Evolutionary conservation across 2,329 filamentous ascomycete species (phyloP), one percentile per base, ranked within the genome.

Genomic region (Colletotrichum higginsianum): DNA sequence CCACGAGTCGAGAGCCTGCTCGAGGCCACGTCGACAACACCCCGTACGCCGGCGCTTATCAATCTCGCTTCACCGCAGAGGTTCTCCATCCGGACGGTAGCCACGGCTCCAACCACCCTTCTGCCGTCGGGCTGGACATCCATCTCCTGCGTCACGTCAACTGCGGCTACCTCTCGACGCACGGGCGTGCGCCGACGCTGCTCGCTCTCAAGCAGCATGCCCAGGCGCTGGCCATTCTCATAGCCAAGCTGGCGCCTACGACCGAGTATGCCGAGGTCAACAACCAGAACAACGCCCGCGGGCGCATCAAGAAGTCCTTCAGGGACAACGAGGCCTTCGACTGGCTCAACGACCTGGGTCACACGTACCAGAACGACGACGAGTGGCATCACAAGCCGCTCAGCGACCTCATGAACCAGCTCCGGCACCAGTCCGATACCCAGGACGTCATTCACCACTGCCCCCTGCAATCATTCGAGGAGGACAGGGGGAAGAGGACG

Each of bases 191-290:
- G 4, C 88, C 88, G 1, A 90, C 88, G 0, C 81, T 91, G n/a
- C 79, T 87, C 1, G 82, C 87, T 1, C 82, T 91, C 46, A 91
- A 91, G 78, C 85, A 89, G 75, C 89, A 91, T 73, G 87, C 88
- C 0, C 89, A 90, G 65, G 85, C 87, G n/a, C 83, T 91, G 18
- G 80, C 82, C 44, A 82, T 86, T 16, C 82, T 91, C 58, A 89
- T 91, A 72, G 82, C 82, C 3, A 79, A 82, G 52, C 78, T 90
- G 13, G 82, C 81, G 3, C 81, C 87, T 5, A 83, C 81, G 11
- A 77, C 80, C 8, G 74, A 73, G 12, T 73, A 71, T 21, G 73
- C 75, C 5, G 77, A 81, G 18, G 75, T 84, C n/a, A 74, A 81
- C 26, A 67, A 73, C 57, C 18, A 74, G 35, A 69, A 68, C 12